Base-by-base conservation (phyloP, 2,329 filamentous ascomycete species). In the Fusarium heterosporum region DNA sequence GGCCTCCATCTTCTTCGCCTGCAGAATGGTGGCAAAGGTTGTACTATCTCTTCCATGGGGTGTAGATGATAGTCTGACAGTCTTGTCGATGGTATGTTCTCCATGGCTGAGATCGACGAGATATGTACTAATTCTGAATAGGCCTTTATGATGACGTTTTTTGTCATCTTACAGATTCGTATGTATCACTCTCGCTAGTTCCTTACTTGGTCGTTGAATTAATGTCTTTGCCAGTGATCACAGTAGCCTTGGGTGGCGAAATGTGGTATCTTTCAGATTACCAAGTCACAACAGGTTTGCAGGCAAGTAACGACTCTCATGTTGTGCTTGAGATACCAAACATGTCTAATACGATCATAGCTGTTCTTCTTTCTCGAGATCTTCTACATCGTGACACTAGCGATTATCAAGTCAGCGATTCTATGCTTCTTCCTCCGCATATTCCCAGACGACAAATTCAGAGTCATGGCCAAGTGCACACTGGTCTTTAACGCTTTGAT, bases 381-480 rank as follows among this genome's bases (percentile, higher is more conserved):
- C 1, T 0, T 22, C 2, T 66, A 66, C 10, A 1, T 53, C 0
- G 4, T 25, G 4, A 14, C 39, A 0, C 13, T 66, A 1, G 14
- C 42, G 2, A 10, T 54, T 0, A 36, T 62, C 12, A 66, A 66
- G 48, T n/a, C 48, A 13, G 47, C 64, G 0, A 66, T 66, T 3
- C 11, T 66, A 0, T 49, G 17, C 17, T 62, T 66, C 29, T 66
- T 66, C 6, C 57, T 66, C 1, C 62, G 62, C 0, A 58, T 66
- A 3, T 66, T 66, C 2, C 52, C 52, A 2, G 63, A 58, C 10
- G 1, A 38, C 3, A 58, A n/a, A 6, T 66, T 66, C n/a, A 38
- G 62, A 0, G 25, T 66, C 1, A 12, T 41, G 0, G 45, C 62
- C n/a, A 62, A 66, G 9, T 28, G 34, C 1, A 66, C 62, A 10